These are phyloP conservation scores for Penicillium coffeae DNA, from an alignment of 495 filamentous ascomycete species.

Conservation along the genomic window DNA sequence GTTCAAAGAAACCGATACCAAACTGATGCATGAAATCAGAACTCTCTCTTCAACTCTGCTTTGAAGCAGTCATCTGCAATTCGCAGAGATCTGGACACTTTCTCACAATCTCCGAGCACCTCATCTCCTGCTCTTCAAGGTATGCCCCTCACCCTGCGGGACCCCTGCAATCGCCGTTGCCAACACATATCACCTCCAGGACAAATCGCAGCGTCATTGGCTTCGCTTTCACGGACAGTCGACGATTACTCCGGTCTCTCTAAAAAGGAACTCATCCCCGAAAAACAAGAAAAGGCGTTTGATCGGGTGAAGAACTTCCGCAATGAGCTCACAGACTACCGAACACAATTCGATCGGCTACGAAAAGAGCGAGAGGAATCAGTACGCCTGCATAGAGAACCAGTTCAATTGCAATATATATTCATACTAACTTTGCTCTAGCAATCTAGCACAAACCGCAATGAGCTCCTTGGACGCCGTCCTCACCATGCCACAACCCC, in stretches of 20 bases:
- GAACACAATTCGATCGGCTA: slow-evolving; percentile 69
- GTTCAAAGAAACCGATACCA: background rate
- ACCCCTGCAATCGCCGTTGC: background rate
- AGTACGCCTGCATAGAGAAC: slow-evolving; percentile 33
- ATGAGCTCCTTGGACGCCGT: slow-evolving; percentile 85
- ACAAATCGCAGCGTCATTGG: slow-evolving; percentile 81
- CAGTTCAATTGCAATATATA: slow-evolving; percentile 6
- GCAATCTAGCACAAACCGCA: slow-evolving; percentile 67
- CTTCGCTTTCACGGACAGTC: slow-evolving; percentile 83
- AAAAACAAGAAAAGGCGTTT: slow-evolving; percentile 86
- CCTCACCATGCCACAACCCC: slow-evolving; percentile 84
- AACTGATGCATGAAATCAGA: slow-evolving; percentile 44
- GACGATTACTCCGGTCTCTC: slow-evolving; percentile 88
- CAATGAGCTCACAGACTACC: slow-evolving; percentile 72
- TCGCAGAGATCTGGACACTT: slow-evolving; percentile 74
- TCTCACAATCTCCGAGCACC: slow-evolving; percentile 58
- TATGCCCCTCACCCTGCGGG: slow-evolving; percentile 14
- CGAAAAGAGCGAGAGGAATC: slow-evolving; percentile 72
- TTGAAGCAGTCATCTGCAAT: slow-evolving; percentile 88
- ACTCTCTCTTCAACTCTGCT: slow-evolving; percentile 92
- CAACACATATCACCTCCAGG: slow-evolving; percentile 38
- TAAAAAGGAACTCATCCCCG: slow-evolving; percentile 77
- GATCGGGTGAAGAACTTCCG: slow-evolving; percentile 86
- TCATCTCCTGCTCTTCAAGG: slow-evolving; percentile 65
- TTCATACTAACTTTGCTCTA: slow-evolving; percentile 19